These are phyloP conservation scores for Exophiala sp. DNA, from an alignment of 2,329 filamentous ascomycete species.

Conservation along the genomic window DNA sequence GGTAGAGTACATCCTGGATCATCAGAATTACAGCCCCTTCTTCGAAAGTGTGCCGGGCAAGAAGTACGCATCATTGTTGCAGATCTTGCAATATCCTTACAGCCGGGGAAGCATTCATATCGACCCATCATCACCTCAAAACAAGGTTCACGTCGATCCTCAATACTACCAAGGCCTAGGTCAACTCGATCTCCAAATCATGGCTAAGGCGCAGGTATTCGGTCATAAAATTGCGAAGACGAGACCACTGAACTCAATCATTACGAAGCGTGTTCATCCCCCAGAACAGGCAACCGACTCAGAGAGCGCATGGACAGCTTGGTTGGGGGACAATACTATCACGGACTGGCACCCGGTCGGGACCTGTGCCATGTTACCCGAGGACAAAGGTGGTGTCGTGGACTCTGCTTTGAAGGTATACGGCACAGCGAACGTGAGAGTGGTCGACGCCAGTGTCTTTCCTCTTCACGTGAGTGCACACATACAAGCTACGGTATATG, in stretches of 20 bases:
- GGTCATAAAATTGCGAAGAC: background rate
- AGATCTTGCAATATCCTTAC: background rate
- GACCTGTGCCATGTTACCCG: constrained; percentile 46
- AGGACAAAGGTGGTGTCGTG: constrained; percentile 41
- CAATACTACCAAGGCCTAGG: background rate
- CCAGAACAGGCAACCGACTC: background rate
- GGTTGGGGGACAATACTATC: background rate
- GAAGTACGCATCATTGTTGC: background rate
- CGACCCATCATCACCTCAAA: background rate
- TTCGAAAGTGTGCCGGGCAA: background rate
- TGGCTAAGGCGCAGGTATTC: background rate
- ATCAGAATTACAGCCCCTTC: background rate
- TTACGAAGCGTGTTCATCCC: background rate
- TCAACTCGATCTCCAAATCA: background rate
- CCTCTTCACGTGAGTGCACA: constrained; percentile 30
- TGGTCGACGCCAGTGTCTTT: constrained; percentile 35
- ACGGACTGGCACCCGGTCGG: background rate
- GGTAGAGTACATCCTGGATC: too few species aligned
- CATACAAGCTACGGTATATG: constrained; percentile 38
- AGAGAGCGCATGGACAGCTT: background rate
- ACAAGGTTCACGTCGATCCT: background rate
- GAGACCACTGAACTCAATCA: background rate
- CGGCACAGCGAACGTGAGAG: constrained; percentile 33
- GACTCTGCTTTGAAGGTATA: constrained; percentile 42
- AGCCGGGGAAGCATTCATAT: background rate